Evolutionary conservation across 768 basidiomycete species (phyloP).

Genomic region (Boletus sensibilis): DNA sequence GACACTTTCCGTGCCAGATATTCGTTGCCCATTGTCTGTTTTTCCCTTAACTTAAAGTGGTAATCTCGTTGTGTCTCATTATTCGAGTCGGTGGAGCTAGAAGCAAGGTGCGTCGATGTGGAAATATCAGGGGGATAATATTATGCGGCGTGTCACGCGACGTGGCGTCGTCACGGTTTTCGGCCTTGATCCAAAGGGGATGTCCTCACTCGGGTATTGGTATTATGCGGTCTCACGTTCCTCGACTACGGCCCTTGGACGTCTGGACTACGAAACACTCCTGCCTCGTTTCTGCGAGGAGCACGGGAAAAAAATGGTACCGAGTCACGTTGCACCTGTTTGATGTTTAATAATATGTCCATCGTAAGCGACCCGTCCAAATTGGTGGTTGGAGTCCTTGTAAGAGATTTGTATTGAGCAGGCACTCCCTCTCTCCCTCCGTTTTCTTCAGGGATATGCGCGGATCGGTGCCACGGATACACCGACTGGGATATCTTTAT

Average conservation of each 20-base stretch:
- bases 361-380: conserved; percentile 1
- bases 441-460: background rate
- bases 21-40: background rate
- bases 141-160: background rate
- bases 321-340: conserved; percentile 5
- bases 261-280: background rate
- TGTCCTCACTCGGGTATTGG: background rate
- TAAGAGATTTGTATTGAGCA: background rate
- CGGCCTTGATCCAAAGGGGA: background rate
- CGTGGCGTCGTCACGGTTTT: background rate
- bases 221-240: conserved; percentile 2
- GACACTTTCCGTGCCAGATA: background rate
- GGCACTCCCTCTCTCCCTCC: background rate
- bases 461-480: background rate
- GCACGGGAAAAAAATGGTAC: background rate
- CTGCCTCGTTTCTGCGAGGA: conserved; percentile 9
- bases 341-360: conserved; percentile 6
- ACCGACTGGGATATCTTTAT: background rate
- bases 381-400: background rate
- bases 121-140: background rate
- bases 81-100: background rate
- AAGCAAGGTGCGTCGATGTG: background rate
- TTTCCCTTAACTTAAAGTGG: background rate
- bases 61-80: background rate
- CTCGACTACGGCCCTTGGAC: background rate